Conservation (phyloP, 1,284 basidiomycete species). For the Thecaphora frezii region DNA sequence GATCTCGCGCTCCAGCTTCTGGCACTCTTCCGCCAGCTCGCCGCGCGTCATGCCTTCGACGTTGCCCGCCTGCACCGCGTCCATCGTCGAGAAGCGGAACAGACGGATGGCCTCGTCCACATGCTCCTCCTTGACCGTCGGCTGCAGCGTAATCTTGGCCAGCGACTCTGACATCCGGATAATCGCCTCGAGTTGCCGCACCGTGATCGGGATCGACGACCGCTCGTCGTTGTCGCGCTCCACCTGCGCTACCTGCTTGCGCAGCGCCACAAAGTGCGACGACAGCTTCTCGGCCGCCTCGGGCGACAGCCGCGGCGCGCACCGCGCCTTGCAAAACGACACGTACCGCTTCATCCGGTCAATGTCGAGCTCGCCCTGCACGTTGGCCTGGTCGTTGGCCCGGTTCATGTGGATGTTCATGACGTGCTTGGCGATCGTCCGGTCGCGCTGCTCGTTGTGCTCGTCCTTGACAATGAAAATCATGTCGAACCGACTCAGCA, state of each 20-base stretch:
- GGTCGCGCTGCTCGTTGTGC: conserved; percentile 90
- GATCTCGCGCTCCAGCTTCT: conserved; percentile 87
- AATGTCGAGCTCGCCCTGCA: conserved; percentile 88
- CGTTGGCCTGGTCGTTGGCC: conserved; percentile 63
- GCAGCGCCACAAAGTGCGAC: conserved; percentile 90
- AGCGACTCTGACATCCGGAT: conserved; percentile 96
- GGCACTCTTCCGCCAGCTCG: conserved; percentile 91
- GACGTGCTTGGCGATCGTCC: conserved; percentile 92
- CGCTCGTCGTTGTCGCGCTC: conserved; percentile 96
- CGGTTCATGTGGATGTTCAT: conserved; percentile 99
- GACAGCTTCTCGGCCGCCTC: conserved; percentile 96
- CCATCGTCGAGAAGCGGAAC: conserved; percentile 99
- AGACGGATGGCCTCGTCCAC: conserved; percentile 97
- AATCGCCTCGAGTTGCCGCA: conserved; percentile 98
- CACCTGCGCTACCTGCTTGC: conserved; percentile 93
- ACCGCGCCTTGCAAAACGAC: conserved; percentile 93
- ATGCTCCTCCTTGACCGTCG: conserved; percentile 85
- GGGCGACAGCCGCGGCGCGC: conserved; percentile 86
- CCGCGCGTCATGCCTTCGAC: conserved; percentile 90
- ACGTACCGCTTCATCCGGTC: conserved; percentile 99
- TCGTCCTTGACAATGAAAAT: conserved; percentile 99
- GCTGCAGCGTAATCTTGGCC: conserved; percentile 87
- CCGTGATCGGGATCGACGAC: conserved; percentile 95
- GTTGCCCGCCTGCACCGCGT: conserved; percentile 89
- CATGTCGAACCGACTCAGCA: conserved; percentile 98